These are phyloP conservation scores for Protomyces inouyei DNA, from an alignment of 1,139 yeast genomes.

Conservation along the genomic window DNA sequence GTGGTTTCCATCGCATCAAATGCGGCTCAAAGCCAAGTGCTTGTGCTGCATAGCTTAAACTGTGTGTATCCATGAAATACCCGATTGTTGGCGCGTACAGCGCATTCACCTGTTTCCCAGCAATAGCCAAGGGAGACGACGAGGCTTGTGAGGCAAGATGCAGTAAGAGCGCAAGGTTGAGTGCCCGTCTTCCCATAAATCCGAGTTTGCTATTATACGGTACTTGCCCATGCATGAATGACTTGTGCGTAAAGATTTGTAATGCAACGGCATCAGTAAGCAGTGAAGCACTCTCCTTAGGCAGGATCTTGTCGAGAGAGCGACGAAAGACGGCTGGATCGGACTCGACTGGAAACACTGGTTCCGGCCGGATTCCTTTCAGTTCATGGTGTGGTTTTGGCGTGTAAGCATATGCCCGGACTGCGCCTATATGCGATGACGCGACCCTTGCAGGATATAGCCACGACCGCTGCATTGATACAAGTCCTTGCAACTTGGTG, in stretches of 20 bases:
- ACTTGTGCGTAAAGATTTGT: conserved; percentile 28
- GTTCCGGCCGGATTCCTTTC: neutral
- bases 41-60: neutral
- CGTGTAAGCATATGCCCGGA: neutral
- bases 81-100: neutral
- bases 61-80: neutral
- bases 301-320: neutral
- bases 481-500: neutral
- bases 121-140: conserved; percentile 1
- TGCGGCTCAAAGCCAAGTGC: neutral
- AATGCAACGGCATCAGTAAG: conserved; percentile 9
- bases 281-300: neutral
- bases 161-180: neutral
- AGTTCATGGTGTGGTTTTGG: neutral
- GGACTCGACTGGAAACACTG: neutral
- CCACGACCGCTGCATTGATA: neutral
- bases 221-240: conserved; percentile 18
- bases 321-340: neutral
- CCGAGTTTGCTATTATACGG: conserved; percentile 27
- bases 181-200: conserved; percentile 17
- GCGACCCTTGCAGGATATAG: neutral
- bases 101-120: conserved; percentile 1
- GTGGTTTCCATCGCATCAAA: conserved; percentile 16
- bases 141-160: conserved; percentile 6
- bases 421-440: neutral